A percentile compares a stretch with the other conserved stretches of the same genome.
Evolutionary conservation across 139 green algal species (phyloP).

Genomic region (Closterium sp.): DNA sequence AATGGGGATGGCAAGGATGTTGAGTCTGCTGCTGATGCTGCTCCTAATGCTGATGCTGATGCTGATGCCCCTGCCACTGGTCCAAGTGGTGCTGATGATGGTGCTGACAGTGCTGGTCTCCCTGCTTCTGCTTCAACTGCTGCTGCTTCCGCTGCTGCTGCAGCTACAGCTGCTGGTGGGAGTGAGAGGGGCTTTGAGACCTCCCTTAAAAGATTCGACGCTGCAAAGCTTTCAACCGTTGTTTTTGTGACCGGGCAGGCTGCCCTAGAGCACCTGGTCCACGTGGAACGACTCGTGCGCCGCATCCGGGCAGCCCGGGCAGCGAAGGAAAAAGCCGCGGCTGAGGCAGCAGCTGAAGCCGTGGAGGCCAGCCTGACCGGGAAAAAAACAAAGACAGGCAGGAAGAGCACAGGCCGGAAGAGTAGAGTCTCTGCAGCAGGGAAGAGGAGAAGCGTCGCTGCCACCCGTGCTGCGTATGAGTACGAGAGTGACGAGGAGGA

Average conservation of each 20-base stretch:
- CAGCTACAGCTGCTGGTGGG: not conserved
- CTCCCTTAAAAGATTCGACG: not conserved
- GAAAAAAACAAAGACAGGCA: not conserved
- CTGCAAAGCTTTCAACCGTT: not conserved
- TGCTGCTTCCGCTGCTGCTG: not conserved
- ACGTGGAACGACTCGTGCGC: conserved; percentile 64
- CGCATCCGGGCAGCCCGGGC: conserved; percentile 49
- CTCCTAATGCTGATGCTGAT: conserved; percentile 57
- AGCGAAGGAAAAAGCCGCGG: conserved; percentile 23
- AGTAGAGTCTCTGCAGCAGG: not conserved
- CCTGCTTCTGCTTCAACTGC: conserved; percentile 49
- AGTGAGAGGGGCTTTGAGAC: not conserved
- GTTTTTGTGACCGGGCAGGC: conserved; percentile 63
- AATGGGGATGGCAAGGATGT: not conserved
- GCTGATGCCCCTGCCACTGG: conserved; percentile 53
- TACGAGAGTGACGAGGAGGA: not conserved
- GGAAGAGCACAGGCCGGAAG: not conserved
- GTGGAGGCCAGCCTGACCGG: not conserved
- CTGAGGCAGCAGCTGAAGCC: not conserved
- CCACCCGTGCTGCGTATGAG: not conserved
- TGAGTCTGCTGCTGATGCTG: not conserved
- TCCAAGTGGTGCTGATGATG: not conserved
- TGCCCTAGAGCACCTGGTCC: conserved; percentile 74
- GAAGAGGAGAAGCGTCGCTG: not conserved
- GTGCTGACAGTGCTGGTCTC: conserved; percentile 47